phyloP scores from a whole-genome alignment of 805 yeast genomes.

The Grigorovia yakushimaensis region DNA sequence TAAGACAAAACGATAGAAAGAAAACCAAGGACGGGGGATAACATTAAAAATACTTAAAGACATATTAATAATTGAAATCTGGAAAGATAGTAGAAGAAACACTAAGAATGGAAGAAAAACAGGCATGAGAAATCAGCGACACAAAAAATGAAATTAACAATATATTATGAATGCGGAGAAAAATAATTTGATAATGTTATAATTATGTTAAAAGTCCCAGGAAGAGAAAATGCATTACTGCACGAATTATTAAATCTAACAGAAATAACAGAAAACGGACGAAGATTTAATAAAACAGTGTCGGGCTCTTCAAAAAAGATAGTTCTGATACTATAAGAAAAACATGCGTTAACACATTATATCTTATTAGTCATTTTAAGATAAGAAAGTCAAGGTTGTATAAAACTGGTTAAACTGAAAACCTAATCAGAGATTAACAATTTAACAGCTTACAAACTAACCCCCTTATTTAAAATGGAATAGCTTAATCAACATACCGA shows the following conservation, averaged over 20 bases:
- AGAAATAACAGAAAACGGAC: not conserved
- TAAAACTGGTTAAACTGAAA: not conserved
- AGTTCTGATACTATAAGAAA: not conserved
- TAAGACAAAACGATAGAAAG: not conserved
- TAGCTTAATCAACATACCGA: slow-evolving; percentile 7
- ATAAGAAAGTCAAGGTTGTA: not conserved
- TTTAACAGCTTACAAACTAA: not conserved
- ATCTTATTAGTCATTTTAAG: not conserved
- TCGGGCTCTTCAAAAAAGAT: slow-evolving; percentile 7
- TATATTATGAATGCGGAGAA: not conserved
- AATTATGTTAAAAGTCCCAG: slow-evolving; percentile 3
- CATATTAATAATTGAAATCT: not conserved
- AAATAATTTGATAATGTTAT: too few relatives aligned
- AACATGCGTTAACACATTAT: not conserved
- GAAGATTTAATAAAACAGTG: slow-evolving; percentile 6
- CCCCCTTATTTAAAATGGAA: not conserved
- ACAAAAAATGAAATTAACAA: too few relatives aligned
- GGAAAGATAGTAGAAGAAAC: not conserved
- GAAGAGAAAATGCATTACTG: slow-evolving; percentile 12
- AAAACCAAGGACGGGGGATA: not conserved
- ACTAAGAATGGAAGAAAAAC: not conserved
- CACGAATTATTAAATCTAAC: slow-evolving; percentile 5
- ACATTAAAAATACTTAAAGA: not conserved
- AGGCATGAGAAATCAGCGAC: not conserved
- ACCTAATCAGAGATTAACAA: not conserved